Evolutionary conservation across 2,329 filamentous ascomycete genomes (phyloP).

Genomic region (Delphinella strobiligena): DNA sequence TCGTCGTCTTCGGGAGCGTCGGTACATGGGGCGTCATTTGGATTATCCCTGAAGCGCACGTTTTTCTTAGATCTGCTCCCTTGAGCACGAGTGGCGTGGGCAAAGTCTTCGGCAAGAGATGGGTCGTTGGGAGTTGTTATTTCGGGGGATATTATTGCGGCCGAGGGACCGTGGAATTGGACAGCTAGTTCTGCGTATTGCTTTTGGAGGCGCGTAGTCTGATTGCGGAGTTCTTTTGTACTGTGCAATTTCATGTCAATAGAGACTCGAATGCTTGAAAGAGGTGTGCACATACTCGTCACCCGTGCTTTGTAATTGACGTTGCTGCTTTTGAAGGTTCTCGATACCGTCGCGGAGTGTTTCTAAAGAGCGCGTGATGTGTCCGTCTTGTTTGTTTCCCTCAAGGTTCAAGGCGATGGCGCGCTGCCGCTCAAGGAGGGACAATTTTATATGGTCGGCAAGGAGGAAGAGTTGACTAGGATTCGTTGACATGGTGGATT

Average conservation of each 20-base stretch:
- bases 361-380: slow-evolving; percentile 79
- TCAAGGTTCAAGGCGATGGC: slow-evolving; percentile 71
- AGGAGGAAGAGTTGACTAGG: slow-evolving; percentile 75
- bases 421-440: slow-evolving; percentile 80
- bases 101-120: slow-evolving; percentile 50
- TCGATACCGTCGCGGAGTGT: slow-evolving; percentile 73
- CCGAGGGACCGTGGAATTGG: slow-evolving; percentile 58
- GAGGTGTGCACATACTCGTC: slow-evolving; percentile 33
- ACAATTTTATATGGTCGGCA: slow-evolving; percentile 94
- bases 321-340: slow-evolving; percentile 46
- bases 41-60: slow-evolving; percentile 73
- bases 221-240: slow-evolving; percentile 39
- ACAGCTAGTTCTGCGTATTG: slow-evolving; percentile 66
- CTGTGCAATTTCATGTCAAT: neutral
- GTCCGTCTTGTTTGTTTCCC: slow-evolving; percentile 69
- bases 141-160: slow-evolving; percentile 27
- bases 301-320: slow-evolving; percentile 35
- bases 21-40: slow-evolving; percentile 9
- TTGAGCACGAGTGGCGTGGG: slow-evolving; percentile 46
- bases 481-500: slow-evolving; percentile 27
- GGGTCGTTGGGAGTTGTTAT: slow-evolving; percentile 51
- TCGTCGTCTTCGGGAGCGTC: slow-evolving; percentile 32
- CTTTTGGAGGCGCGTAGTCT: slow-evolving; percentile 55
- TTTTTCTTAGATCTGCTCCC: slow-evolving; percentile 41
- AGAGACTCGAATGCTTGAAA: slow-evolving; percentile 1